Conservation (phyloP, 164 flowering plant species). For the Cinnamomum micranthum region DNA sequence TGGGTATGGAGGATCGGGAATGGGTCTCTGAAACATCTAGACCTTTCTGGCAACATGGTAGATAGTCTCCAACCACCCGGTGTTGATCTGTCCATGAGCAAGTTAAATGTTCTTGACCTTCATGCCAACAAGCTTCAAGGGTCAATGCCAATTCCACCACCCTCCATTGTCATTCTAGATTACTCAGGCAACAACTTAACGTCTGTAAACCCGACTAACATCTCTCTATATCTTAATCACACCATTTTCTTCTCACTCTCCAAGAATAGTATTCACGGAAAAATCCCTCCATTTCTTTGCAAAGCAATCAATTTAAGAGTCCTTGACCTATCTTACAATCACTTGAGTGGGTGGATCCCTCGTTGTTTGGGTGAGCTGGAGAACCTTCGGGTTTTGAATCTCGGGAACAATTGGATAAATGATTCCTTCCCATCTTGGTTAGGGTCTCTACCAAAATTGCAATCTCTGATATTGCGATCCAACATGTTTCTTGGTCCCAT, state of each 20-base stretch:
- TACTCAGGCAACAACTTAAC: slow-evolving; percentile 43
- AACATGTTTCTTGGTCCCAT: neutral
- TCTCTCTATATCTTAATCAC: slow-evolving; percentile 9
- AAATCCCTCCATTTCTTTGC: slow-evolving; percentile 42
- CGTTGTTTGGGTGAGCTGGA: slow-evolving; percentile 23
- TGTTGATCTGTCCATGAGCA: neutral
- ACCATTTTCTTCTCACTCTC: slow-evolving; percentile 35
- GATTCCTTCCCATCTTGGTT: too few relatives aligned
- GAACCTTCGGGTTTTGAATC: slow-evolving; percentile 33
- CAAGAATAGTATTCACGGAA: slow-evolving; percentile 13
- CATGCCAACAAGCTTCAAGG: slow-evolving; percentile 37
- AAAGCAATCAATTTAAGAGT: slow-evolving; percentile 27
- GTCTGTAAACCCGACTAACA: slow-evolving; percentile 23
- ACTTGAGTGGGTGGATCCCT: slow-evolving; percentile 40
- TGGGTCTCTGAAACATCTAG: neutral
- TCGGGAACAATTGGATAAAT: slow-evolving; percentile 12
- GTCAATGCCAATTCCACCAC: slow-evolving; percentile 22
- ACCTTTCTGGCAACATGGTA: neutral
- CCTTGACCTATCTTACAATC: slow-evolving; percentile 50
- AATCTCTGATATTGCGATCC: neutral
- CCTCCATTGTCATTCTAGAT: slow-evolving; percentile 28
- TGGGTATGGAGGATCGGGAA: slow-evolving; percentile 1
- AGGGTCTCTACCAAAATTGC: too few relatives aligned
- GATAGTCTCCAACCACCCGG: neutral
- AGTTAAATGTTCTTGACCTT: neutral